Evolutionary conservation across 805 yeast species (phyloP), one percentile per base, ranked within the genome.

Genomic region (Cyberlindnera mycetangii): DNA sequence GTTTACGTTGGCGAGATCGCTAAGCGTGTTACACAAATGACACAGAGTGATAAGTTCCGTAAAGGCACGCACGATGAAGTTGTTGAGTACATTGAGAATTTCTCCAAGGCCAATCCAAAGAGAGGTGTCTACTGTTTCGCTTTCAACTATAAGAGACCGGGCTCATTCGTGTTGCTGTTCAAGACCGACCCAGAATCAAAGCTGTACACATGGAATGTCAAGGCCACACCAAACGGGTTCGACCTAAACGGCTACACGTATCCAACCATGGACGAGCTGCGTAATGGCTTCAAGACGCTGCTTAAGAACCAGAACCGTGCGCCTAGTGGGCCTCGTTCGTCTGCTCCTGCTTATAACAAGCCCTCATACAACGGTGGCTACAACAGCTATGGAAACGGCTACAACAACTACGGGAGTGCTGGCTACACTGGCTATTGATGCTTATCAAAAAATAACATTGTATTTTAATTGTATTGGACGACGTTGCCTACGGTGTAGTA

Each of bases 41-140:
- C 79, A 16, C 78, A 81, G 41, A 83, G 87, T 64, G 97, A 95
- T 39, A 92, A 92, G 68, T 93, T 88, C 75, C 84, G 85, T 56
- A 75, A 74, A 37, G 97, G 96, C 42, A 75, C 89, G 16, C 73
- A 79, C 50, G 72, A 79, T 37, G 96, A 89, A 50, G 95, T 89
- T 12, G 81, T 82, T 52, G 84, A 83, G 54, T 89, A 95, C 86
- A 76, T 93, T 53, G 85, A 87, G 48, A 81, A 92, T 25, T 93
- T 89, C 62, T 85, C 96, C 3, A 83, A 81, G 56, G 97, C 97
- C 24, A 89, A 90, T 59, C 93, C 95, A 35, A 83, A 83, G 58
- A 83, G 89, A 67, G 85, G 95, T 47, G 89, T 88, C 14, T 93
- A 93, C 61, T 88, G 89, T 33, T 93, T 90, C 70, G 86, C 96